Base-by-base conservation (phyloP, 164 flowering plant species). In the Berberis thunbergii region DNA sequence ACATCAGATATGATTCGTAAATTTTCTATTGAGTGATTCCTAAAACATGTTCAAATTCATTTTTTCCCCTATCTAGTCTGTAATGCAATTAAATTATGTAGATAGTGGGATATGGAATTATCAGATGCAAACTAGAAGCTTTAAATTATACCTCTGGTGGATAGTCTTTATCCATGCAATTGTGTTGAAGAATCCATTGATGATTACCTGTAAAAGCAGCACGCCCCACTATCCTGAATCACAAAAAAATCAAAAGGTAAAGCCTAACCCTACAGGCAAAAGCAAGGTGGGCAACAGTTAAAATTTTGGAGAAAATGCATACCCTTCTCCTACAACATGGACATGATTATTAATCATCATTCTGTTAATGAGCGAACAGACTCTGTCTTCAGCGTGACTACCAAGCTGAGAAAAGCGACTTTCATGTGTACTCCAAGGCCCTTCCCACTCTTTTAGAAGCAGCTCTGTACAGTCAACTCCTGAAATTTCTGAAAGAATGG, bases 251-350 rank as follows among this genome's bases (percentile, higher is more conserved):
- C 48, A 5, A 62, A 55, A 13, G 38, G 39, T n/a, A 55, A n/a
- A 2, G 39, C 3, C 3, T 55, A n/a, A 4, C 8, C 41, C 6
- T n/a, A 13, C 3, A 56, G 8, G 6, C 2, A 39, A 2, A 8
- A 56, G 39, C 59, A 13, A 39, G 43, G 41, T 1, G 2, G 8
- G 12, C 26, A 54, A 12, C 13, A 26, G 46, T 4, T 53, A 39
- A 53, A 43, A n/a, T 60, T 26, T 1, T 2, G 45, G 49, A 61
- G 54, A 45, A 26, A 39, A 39, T 50, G n/a, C 74, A 62, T 84
- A 89, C 98, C 98, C 96, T 84, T 89, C 83, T 65, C 98, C 98
- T 41, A 88, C 76, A 44, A 84, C 62, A 75, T 78, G 77, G 63
- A 89, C 74, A 45, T 80, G 86, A 67, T 78, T 80, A 61, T 76